Base-by-base conservation (phyloP, 2,329 filamentous ascomycete genomes). In the Tetracladium maxilliforme region DNA sequence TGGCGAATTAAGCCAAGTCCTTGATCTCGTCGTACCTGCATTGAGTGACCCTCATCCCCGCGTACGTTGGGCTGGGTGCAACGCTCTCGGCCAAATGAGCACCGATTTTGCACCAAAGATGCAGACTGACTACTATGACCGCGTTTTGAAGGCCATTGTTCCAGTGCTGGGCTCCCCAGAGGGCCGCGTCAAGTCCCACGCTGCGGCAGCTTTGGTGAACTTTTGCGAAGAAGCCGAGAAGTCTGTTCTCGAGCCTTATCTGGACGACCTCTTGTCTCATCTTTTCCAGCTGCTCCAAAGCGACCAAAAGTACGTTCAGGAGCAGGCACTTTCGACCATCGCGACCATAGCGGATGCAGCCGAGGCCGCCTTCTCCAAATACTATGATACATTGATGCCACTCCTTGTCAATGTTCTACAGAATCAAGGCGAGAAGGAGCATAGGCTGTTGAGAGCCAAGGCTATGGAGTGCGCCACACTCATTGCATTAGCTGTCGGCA, bases 201-300 rank as follows among this genome's bases (percentile, higher is more conserved):
- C 90, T 7, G 90, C 90, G 10, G 90, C 90, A n/a, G 90, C 90
- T 6, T 66, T 98, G 9, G 90, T 98, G 44, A 98, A 98, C 57
- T 98, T 98, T 51, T 98, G 90, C 49, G 90, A 98, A 49, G 90
- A 95, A 53, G 87, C 90, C 1, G 87, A 98, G 51, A 93, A 92
- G 56, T 69, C 69, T 27, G 78, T 83, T 12, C 63, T 98, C 10
- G 86, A 93, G 49, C 87, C 90, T 9, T 95, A 95, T 45, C 71
- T 98, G 7, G 87, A 92, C 43, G 70, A 84, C 35, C 66, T 98
- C 6, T 60, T 98, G 14, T 78, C 70, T 19, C 79, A 87, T 35
- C 66, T 98, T 9, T 81, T 94, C 52, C 73, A 79, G 41, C 69
- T 98, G 11, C 64, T 98, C 22, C 81, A 86, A 42, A 93, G 81